Percentiles rank a stretch among this genome's conserved stretches.
These are phyloP conservation scores for Monosporascus cannonballus DNA, from an alignment of 2,329 filamentous ascomycete species.

Conservation along the genomic window DNA sequence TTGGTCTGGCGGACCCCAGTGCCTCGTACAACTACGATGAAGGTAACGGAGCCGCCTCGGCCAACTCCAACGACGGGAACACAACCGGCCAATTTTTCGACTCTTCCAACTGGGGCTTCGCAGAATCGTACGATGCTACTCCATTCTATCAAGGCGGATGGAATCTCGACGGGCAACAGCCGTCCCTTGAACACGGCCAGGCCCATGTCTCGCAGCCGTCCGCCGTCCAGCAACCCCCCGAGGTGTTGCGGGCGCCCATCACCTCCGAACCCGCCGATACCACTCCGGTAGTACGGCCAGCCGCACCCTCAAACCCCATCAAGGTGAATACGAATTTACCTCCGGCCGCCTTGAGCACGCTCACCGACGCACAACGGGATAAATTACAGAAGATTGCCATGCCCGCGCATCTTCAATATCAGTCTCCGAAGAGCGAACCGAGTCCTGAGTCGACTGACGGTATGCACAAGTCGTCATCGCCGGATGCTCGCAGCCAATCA, in stretches of 20 bases:
- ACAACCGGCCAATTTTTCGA: slow-evolving; percentile 26
- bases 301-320: slow-evolving; percentile 19
- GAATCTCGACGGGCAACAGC: slow-evolving; percentile 22
- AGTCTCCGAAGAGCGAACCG: slow-evolving; percentile 50
- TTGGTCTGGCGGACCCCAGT: slow-evolving; percentile 38
- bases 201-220: background rate
- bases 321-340: slow-evolving; percentile 21
- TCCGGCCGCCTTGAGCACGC: slow-evolving; percentile 30
- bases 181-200: background rate
- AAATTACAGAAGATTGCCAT: slow-evolving; percentile 58
- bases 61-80: slow-evolving; percentile 16
- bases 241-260: slow-evolving; percentile 21
- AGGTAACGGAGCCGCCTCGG: slow-evolving; percentile 23
- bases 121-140: slow-evolving; percentile 35
- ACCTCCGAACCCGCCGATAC: slow-evolving; percentile 29
- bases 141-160: slow-evolving; percentile 28
- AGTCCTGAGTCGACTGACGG: slow-evolving; percentile 53
- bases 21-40: slow-evolving; percentile 22
- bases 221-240: slow-evolving; percentile 18
- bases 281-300: slow-evolving; percentile 22
- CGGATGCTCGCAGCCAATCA: slow-evolving; percentile 44
- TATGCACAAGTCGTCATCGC: slow-evolving; percentile 48
- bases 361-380: slow-evolving; percentile 56
- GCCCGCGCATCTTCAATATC: slow-evolving; percentile 56
- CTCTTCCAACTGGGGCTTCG: slow-evolving; percentile 42